Conservation (phyloP, 75 land plant genomes). For the Ceratopteris richardii region DNA sequence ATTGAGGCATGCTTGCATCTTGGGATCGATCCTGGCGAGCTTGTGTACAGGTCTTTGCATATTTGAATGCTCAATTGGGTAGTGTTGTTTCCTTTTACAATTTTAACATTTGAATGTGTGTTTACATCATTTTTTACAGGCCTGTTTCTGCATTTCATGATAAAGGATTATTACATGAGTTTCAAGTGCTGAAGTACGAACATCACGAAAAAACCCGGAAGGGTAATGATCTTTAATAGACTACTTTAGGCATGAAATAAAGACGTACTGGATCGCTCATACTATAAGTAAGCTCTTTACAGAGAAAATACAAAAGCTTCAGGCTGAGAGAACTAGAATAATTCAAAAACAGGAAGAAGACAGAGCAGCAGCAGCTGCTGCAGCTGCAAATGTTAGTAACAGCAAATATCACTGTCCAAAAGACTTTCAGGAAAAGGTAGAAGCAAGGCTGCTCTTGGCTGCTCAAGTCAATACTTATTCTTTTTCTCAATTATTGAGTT, state of each 20-base stretch:
- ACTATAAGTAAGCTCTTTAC: background rate
- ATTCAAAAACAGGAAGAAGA: slow-evolving; percentile 8
- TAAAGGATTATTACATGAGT: slow-evolving; percentile 6
- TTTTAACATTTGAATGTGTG: too few relatives aligned
- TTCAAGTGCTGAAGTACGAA: slow-evolving; percentile 16
- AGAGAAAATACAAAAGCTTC: slow-evolving; percentile 17
- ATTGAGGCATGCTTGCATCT: slow-evolving; percentile 20
- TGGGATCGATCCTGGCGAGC: slow-evolving; percentile 17
- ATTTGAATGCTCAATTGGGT: too few relatives aligned
- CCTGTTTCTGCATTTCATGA: slow-evolving; percentile 10
- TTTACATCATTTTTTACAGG: slow-evolving; percentile 1
- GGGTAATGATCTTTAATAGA: too few relatives aligned
- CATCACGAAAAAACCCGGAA: slow-evolving; percentile 13
- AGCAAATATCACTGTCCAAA: slow-evolving; percentile 4
- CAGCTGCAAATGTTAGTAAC: slow-evolving; percentile 5
- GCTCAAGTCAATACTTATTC: too few relatives aligned
- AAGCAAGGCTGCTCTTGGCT: too few relatives aligned
- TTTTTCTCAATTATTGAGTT: background rate
- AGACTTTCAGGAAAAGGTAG: slow-evolving; percentile 18
- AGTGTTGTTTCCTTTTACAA: too few relatives aligned
- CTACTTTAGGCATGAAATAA: too few relatives aligned
- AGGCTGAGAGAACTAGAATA: slow-evolving; percentile 11
- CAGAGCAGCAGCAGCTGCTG: slow-evolving; percentile 2
- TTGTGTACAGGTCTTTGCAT: slow-evolving; percentile 15
- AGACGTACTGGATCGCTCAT: too few relatives aligned